Evolutionary conservation across 2,329 filamentous ascomycete genomes (phyloP).

Genomic region (Colletotrichum incanum): DNA sequence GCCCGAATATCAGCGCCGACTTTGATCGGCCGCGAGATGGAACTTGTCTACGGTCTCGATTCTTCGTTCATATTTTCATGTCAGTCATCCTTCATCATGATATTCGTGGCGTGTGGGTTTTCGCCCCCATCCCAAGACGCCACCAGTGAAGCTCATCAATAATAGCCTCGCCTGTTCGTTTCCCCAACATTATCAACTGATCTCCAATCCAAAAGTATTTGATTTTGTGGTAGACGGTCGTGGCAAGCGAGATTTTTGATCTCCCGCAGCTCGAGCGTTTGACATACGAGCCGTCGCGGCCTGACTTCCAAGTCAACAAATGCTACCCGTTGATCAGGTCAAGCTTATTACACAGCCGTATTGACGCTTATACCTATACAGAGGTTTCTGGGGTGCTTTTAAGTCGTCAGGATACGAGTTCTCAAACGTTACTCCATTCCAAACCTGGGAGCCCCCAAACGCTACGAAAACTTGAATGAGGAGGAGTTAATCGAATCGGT

Average conservation of each 20-base stretch:
- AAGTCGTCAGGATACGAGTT: too few species aligned
- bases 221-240: neutral
- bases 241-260: neutral
- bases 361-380: neutral
- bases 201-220: too few species aligned
- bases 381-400: neutral
- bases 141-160: too few species aligned
- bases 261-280: neutral
- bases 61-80: neutral
- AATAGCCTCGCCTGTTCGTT: neutral
- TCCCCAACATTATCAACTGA: neutral
- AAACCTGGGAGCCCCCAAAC: neutral
- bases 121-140: neutral
- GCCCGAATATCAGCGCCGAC: accelerated
- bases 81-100: neutral
- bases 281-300: neutral
- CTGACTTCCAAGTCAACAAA: neutral
- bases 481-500: too few species aligned
- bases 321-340: neutral
- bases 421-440: neutral
- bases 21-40: too few species aligned
- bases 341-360: neutral
- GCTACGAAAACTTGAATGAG: neutral
- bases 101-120: neutral
- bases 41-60: neutral